Evolutionary conservation across 2,329 filamentous ascomycete species (phyloP), one percentile per base, ranked within the genome.

Genomic region (Paecilomyces variotii): DNA sequence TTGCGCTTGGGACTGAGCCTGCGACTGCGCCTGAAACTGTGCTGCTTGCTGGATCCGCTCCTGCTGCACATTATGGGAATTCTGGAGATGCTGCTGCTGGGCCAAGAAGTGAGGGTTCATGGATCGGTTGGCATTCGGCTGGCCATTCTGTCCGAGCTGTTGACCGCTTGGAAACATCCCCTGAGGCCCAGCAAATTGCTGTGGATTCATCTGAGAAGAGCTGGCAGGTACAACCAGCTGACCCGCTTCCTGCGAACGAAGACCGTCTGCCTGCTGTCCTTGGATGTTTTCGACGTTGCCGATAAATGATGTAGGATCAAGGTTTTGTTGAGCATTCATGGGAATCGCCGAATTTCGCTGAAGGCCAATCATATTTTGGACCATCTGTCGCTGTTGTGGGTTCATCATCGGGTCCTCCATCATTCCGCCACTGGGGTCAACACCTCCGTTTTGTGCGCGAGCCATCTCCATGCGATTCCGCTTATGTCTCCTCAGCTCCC

Each of bases 161-260:
- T 79, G 74, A 19, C 68, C 64, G 27, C 71, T 64, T 55, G 70
- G 67, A 45, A 76, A 70, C 68, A 77, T 72, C 61, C 77, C 75
- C 59, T 75, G 73, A 56, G 75, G 73, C 4, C 71, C 71, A 34
- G 73, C 64, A 60, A 76, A 75, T n/a, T 71, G 71, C 24, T 69
- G 67, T 53, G 75, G 73, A 52, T 73, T 71, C 63, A 78, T 80
- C 60, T 78, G 77, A 56, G 82, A 82, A 65, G 81, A 83, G 69
- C 83, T 87, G 5, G 83, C 84, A 9, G 84, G 84, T 2, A 87
- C 84, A n/a, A 86, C 84, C 50, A 82, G 74, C 61, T 85, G 82
- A 7, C 84, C 84, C 54, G 81, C 81, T 69, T 86, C 82, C 65
- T 84, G 82, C 14, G 80, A 80, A 56, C 83, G 82, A 63, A 85